Evolutionary conservation across 2,329 filamentous ascomycete genomes (phyloP).

Genomic region (Paecilomyces sp.): DNA sequence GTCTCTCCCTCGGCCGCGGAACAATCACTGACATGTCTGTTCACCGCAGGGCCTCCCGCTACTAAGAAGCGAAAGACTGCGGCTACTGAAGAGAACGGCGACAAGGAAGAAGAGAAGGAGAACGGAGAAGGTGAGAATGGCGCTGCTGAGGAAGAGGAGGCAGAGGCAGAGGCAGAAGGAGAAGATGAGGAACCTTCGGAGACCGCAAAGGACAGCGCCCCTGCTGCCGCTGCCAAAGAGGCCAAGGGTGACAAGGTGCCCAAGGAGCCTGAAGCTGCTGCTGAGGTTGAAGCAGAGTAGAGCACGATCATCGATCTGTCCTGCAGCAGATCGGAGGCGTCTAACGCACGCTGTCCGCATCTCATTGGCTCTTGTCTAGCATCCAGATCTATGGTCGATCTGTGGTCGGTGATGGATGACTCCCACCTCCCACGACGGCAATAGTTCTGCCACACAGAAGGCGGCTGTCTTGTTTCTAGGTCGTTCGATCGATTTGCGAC

Average conservation of each 20-base stretch:
- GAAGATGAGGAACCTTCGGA: slow-evolving; percentile 9
- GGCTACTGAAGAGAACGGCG: slow-evolving; percentile 26
- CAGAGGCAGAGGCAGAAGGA: slow-evolving; percentile 13
- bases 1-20: not conserved
- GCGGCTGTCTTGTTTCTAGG: not conserved
- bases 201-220: slow-evolving; percentile 20
- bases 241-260: slow-evolving; percentile 8
- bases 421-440: not conserved
- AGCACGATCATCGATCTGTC: not conserved
- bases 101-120: slow-evolving; percentile 38
- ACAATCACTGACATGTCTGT: not conserved
- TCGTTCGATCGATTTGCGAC: not conserved
- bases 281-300: slow-evolving; percentile 13
- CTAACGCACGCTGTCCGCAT: not conserved
- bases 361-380: not conserved
- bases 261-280: slow-evolving; percentile 8
- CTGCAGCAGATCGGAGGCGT: not conserved
- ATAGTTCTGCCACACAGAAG: not conserved
- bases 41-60: slow-evolving; percentile 2
- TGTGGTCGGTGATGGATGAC: not conserved
- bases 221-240: slow-evolving; percentile 13
- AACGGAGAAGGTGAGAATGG: slow-evolving; percentile 24
- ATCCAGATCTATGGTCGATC: not conserved
- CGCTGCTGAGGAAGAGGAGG: slow-evolving; percentile 8
- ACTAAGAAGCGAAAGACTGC: slow-evolving; percentile 10